Conservation (phyloP, 495 filamentous ascomycete genomes). For the Filosporella fistucella region DNA sequence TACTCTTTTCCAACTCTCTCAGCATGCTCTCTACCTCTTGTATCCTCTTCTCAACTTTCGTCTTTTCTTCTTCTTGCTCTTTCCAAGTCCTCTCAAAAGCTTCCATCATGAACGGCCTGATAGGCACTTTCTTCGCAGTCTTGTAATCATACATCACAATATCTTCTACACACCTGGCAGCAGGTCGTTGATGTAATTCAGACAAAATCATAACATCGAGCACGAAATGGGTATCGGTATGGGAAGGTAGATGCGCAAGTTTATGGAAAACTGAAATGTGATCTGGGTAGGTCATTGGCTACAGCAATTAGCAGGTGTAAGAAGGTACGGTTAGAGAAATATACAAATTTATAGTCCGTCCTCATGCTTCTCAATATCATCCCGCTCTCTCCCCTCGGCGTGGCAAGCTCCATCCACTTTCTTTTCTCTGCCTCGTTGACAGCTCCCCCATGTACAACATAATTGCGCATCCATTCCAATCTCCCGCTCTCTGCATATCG, state of each 20-base stretch:
- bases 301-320: not conserved
- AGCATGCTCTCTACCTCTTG: conserved; percentile 48
- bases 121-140: conserved; percentile 44
- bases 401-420: conserved; percentile 69
- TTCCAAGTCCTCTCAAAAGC: conserved; percentile 61
- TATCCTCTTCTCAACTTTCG: conserved; percentile 31
- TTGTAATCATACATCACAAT: conserved; percentile 83
- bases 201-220: conserved; percentile 68
- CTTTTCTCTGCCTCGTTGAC: conserved; percentile 60
- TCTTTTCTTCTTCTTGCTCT: conserved; percentile 60
- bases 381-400: conserved; percentile 59
- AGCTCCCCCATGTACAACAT: conserved; percentile 60
- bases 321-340: conserved; percentile 22
- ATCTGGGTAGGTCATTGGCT: conserved; percentile 91
- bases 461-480: conserved; percentile 78
- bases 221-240: conserved; percentile 28
- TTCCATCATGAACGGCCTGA: conserved; percentile 64
- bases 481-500: conserved; percentile 83
- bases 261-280: conserved; percentile 86
- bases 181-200: conserved; percentile 72
- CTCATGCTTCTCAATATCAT: conserved; percentile 79
- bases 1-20: conserved; percentile 58
- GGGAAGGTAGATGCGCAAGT: conserved; percentile 42
- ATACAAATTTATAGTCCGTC: conserved; percentile 88
- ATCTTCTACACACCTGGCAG: conserved; percentile 76